Evolutionary conservation across 768 basidiomycete species (phyloP), one percentile per base, ranked within the genome.

Genomic region (Neoboletus subvelutipes): DNA sequence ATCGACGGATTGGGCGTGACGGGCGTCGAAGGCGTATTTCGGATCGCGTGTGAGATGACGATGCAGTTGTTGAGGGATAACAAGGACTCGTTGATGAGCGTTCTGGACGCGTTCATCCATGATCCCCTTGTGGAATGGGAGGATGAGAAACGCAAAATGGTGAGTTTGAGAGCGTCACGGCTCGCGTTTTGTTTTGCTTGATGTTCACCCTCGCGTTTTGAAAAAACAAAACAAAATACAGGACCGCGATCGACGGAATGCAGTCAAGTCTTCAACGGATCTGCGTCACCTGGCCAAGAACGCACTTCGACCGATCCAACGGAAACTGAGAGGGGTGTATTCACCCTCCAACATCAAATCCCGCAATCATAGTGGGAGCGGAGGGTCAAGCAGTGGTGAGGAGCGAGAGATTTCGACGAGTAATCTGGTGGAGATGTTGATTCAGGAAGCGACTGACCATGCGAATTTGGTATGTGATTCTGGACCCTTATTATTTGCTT

Each of bases 91-190:
- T 77, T 99, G 54, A 94, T 94, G 88, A 95, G 87, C 69, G 92
- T 98, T 0, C 81, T 99, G 39, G 96, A 98, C 67, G 92, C 97
- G 1, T 98, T 98, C 70, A 85, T 95, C 31, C 96, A 98, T 64
- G 97, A 99, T 71, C 97, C 97, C 1, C 80, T 99, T 3, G 88
- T 95, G 33, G 96, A 98, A 71, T 98, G 94, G 92, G 89, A 92
- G 58, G 87, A 92, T 42, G 86, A 90, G 69, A 86, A 84, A 59
- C 81, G 85, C 15, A 87, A 83, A 66, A 73, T 84, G 69, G 84
- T 86, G 58, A 26, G 77, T 59, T 28, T 3, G 5, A 18, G 2
- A 6, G 40, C 10, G n/a, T 40, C n/a, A n/a, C n/a, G 6, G 26
- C 31, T 40, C 17, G 18, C 13, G 15, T 47, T 24, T 20, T 22